Evolutionary conservation across 2,329 filamentous ascomycete species (phyloP).

Genomic region (Metarhizium guizhouense): DNA sequence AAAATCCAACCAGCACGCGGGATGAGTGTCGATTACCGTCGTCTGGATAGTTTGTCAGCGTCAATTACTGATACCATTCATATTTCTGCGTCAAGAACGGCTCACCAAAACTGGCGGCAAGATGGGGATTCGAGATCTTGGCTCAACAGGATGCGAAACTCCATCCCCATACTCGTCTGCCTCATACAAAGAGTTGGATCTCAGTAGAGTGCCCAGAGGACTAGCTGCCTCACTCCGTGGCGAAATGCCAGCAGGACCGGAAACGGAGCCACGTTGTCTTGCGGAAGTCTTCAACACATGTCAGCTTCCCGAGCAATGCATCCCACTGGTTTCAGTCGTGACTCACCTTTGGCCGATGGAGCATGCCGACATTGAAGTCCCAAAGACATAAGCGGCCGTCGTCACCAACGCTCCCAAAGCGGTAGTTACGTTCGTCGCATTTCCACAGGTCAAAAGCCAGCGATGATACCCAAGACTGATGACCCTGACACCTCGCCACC

Average conservation of each 20-base stretch:
- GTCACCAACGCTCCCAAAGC: slow-evolving; percentile 92
- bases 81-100: slow-evolving; percentile 6
- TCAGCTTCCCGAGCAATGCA: background rate
- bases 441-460: slow-evolving; percentile 96
- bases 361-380: slow-evolving; percentile 97
- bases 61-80: background rate
- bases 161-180: slow-evolving; percentile 45
- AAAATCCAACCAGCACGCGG: slow-evolving; percentile 85
- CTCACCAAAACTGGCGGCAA: slow-evolving; percentile 82
- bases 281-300: slow-evolving; percentile 11
- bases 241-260: slow-evolving; percentile 37
- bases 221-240: slow-evolving; percentile 55
- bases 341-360: slow-evolving; percentile 67
- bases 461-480: slow-evolving; percentile 89
- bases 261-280: slow-evolving; percentile 42
- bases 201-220: slow-evolving; percentile 47
- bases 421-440: slow-evolving; percentile 90
- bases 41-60: slow-evolving; percentile 38
- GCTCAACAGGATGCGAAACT: slow-evolving; percentile 72
- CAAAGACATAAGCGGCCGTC: slow-evolving; percentile 85
- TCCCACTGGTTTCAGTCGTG: background rate
- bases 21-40: slow-evolving; percentile 78
- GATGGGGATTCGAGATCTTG: slow-evolving; percentile 74
- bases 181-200: slow-evolving; percentile 63
- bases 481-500: slow-evolving; percentile 86